Conservation (phyloP, 306 rosid genomes). For the Echinosophora koreensis region DNA sequence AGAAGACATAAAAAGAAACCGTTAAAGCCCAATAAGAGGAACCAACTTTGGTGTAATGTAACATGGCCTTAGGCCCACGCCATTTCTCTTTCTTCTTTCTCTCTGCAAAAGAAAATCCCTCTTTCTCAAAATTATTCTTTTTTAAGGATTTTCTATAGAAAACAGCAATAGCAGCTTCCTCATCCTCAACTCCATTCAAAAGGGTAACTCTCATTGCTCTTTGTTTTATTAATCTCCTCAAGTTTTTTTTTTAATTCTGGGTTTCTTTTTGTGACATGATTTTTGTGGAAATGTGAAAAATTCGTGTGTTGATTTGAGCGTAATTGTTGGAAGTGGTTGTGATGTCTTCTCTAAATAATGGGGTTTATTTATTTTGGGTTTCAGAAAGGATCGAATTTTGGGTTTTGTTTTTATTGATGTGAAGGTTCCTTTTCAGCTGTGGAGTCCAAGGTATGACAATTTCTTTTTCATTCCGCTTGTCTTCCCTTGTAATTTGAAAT, state of each 20-base stretch:
- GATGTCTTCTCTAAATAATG: conserved; percentile 18
- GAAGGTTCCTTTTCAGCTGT: conserved; percentile 58
- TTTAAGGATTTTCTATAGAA: conserved; percentile 34
- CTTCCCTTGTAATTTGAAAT: conserved; percentile 33
- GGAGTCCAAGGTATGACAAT: conserved; percentile 51
- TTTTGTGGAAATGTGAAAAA: conserved; percentile 40
- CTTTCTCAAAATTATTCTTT: conserved; percentile 29
- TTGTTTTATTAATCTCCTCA: conserved; percentile 15
- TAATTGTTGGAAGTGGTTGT: conserved; percentile 20
- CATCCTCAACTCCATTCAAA: conserved; percentile 25
- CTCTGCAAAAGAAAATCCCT: conserved; percentile 17
- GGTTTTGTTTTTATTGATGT: conserved; percentile 49
- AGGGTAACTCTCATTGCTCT: conserved; percentile 35
- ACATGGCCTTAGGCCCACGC: conserved; percentile 24
- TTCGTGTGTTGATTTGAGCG: conserved; percentile 31
- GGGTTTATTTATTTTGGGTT: conserved; percentile 27
- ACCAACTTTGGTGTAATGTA: too few relatives aligned
- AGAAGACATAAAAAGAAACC: neutral
- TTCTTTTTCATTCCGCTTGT: neutral
- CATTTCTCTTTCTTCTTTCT: neutral
- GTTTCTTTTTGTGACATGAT: neutral
- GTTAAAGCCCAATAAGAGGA: neutral
- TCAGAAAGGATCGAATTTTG: conserved; percentile 49
- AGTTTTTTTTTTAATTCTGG: neutral
- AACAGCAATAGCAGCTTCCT: conserved; percentile 49